A percentile compares a stretch with the other conserved stretches of the same genome.
phyloP scores from a whole-genome alignment of 495 filamentous ascomycete species.

The Viridothelium virens region DNA sequence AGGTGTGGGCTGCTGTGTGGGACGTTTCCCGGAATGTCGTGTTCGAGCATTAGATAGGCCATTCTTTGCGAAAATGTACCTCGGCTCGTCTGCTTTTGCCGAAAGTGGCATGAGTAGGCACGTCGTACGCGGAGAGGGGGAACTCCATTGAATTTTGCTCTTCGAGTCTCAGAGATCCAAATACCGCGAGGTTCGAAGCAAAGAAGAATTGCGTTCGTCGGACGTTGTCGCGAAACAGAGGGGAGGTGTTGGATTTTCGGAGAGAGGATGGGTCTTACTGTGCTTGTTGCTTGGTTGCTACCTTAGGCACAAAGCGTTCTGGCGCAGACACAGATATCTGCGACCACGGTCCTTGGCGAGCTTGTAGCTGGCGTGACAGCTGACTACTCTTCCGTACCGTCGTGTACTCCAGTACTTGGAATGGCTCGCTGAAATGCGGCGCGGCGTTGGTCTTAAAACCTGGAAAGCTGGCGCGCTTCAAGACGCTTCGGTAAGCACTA shows the following conservation, averaged over 20 bases:
- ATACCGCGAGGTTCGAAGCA: not conserved
- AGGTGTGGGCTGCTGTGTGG: not conserved
- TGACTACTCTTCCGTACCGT: not conserved
- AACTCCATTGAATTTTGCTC: not conserved
- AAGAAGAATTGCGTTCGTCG: no score
- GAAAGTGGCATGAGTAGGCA: not conserved
- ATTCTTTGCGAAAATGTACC: not conserved
- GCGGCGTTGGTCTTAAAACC: not conserved
- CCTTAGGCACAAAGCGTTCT: not conserved
- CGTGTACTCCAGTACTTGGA: not conserved
- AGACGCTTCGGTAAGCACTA: not conserved
- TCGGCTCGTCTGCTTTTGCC: slow-evolving; percentile 3
- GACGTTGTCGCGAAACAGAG: no score
- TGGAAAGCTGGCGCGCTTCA: not conserved
- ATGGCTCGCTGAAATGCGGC: not conserved
- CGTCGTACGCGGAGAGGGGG: not conserved
- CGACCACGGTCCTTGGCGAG: not conserved
- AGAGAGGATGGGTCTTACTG: no score
- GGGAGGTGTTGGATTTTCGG: no score
- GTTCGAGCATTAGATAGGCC: not conserved
- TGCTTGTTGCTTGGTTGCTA: not conserved
- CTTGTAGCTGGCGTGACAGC: not conserved
- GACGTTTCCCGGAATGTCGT: not conserved
- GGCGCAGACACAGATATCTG: not conserved
- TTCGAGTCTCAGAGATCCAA: not conserved